These are phyloP conservation scores for Endogone sp. DNA, from an alignment of 192 early-diverging fungal genomes.

Conservation along the genomic window DNA sequence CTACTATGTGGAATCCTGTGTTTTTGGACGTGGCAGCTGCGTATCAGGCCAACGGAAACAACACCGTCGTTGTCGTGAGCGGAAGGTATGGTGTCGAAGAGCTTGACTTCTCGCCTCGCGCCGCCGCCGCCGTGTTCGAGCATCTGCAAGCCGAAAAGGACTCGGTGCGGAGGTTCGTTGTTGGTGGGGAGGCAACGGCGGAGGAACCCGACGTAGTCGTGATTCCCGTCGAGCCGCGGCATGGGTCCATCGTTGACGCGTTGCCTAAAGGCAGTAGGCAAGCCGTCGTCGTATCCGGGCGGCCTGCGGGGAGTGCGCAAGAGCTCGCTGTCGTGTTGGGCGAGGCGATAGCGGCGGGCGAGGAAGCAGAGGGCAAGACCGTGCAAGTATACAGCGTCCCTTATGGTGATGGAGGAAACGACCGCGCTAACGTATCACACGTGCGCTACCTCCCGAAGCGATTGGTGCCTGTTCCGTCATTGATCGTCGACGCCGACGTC, in stretches of 20 bases:
- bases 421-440: constrained; percentile 13
- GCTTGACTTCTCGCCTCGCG: constrained; percentile 19
- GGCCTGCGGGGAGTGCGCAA: neutral
- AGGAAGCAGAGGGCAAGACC: constrained; percentile 2
- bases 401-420: too few relatives aligned
- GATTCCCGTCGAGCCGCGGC: neutral
- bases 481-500: neutral
- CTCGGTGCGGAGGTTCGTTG: constrained; percentile 5
- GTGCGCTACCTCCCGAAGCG: constrained; percentile 16
- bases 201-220: neutral
- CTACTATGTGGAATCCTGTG: constrained; percentile 73
- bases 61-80: constrained; percentile 41
- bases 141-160: neutral
- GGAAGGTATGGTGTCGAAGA: constrained; percentile 40
- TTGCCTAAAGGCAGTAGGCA: neutral
- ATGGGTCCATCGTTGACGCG: neutral
- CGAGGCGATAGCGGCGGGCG: neutral
- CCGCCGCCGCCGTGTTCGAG: constrained; percentile 16
- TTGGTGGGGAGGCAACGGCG: constrained; percentile 18
- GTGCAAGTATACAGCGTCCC: neutral
- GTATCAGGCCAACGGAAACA: constrained; percentile 46
- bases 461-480: constrained; percentile 13
- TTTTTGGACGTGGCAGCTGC: constrained; percentile 81
- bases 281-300: neutral
- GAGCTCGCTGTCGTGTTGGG: neutral